Conservation (phyloP, 2,329 filamentous ascomycete species). For the Aspergillus sergii region DNA sequence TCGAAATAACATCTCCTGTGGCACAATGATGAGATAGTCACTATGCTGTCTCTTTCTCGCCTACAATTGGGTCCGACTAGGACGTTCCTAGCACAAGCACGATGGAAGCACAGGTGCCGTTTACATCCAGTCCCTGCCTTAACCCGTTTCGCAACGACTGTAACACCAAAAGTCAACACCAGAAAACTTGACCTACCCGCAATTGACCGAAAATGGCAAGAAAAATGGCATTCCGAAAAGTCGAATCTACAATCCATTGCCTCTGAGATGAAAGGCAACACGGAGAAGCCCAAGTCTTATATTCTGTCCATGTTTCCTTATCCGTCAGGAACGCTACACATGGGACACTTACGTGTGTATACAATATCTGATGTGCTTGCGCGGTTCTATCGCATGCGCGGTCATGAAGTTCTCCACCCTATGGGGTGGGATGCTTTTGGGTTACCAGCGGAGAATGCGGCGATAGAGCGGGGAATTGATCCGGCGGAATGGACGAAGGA, state of each 20-base stretch:
- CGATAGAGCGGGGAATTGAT: constrained; percentile 77
- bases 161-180: constrained; percentile 14
- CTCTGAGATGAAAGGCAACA: constrained; percentile 4
- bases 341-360: constrained; percentile 86
- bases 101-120: constrained; percentile 19
- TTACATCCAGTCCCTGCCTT: constrained; percentile 14
- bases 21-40: constrained; percentile 26
- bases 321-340: constrained; percentile 81
- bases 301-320: constrained; percentile 93
- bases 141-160: constrained; percentile 30
- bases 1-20: background rate
- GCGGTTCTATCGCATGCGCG: constrained; percentile 73
- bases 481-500: constrained; percentile 76
- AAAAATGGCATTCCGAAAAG: constrained; percentile 45
- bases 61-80: constrained; percentile 27
- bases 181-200: constrained; percentile 46
- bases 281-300: constrained; percentile 56
- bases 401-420: constrained; percentile 76
- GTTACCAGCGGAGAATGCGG: constrained; percentile 87
- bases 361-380: constrained; percentile 86
- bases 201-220: constrained; percentile 59
- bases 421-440: constrained; percentile 97
- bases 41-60: constrained; percentile 33
- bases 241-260: background rate
- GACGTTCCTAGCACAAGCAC: constrained; percentile 22